Evolutionary conservation across 441 rosid genomes (phyloP).

Genomic region (Bocquillonia castaneifolia): DNA sequence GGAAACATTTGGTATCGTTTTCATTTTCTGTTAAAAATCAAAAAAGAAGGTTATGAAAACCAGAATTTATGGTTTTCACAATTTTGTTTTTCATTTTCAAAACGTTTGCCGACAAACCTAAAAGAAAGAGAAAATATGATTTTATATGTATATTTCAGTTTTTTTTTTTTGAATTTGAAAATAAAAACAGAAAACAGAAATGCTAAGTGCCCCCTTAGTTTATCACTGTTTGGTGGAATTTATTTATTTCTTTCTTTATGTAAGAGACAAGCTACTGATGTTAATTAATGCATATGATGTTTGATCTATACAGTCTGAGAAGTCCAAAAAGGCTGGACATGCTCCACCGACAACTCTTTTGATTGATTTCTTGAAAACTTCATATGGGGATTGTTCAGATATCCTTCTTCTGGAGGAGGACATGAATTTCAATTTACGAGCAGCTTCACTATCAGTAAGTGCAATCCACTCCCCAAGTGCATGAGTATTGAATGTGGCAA

Average conservation of each 20-base stretch:
- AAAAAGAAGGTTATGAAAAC: too few species aligned
- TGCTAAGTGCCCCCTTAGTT: too few species aligned
- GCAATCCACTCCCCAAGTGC: constrained; percentile 6
- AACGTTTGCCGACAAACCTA: too few species aligned
- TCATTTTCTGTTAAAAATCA: neutral
- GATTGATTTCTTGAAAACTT: constrained; percentile 54
- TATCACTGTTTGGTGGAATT: neutral
- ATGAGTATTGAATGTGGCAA: neutral
- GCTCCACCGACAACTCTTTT: constrained; percentile 56
- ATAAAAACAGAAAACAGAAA: too few species aligned
- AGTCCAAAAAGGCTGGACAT: constrained; percentile 78
- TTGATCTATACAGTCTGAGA: constrained; percentile 59
- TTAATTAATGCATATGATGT: constrained; percentile 15
- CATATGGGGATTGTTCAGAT: constrained; percentile 46
- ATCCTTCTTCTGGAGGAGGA: constrained; percentile 67
- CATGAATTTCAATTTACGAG: constrained; percentile 81
- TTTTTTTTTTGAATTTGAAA: too few species aligned
- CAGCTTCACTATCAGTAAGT: constrained; percentile 75
- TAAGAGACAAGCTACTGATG: constrained; percentile 1
- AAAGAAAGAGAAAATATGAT: too few species aligned
- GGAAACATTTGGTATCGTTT: too few species aligned
- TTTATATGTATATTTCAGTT: too few species aligned
- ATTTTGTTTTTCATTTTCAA: too few species aligned
- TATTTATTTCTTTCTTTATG: neutral
- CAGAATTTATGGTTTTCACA: too few species aligned